phyloP scores from a whole-genome alignment of 2,329 filamentous ascomycete species.

The Fusarium foetens region DNA sequence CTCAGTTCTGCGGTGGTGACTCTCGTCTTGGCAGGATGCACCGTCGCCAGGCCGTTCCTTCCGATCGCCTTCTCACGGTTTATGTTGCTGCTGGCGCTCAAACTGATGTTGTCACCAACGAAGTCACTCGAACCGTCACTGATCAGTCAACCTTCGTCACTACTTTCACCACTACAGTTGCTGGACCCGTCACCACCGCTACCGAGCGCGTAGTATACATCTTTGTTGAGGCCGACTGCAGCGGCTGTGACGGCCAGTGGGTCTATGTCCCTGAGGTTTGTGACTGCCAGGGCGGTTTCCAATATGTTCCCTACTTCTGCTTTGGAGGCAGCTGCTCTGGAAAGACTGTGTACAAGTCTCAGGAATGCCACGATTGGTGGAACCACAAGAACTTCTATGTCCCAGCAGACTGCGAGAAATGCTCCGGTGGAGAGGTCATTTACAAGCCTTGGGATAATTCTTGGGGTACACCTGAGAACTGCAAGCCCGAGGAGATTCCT shows the following conservation, averaged over 20 bases:
- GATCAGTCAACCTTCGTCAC: conserved; percentile 31
- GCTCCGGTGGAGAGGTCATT: conserved; percentile 17
- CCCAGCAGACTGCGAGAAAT: conserved; percentile 20
- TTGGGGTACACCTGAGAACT: conserved; percentile 13
- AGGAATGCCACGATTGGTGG: conserved; percentile 25
- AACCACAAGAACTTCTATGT: conserved; percentile 24
- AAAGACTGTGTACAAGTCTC: conserved; percentile 37
- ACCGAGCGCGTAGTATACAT: conserved; percentile 26
- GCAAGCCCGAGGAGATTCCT: background rate
- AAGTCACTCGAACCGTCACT: conserved; percentile 23
- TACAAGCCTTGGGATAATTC: conserved; percentile 39
- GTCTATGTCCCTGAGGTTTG: conserved; percentile 35
- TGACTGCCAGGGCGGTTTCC: conserved; percentile 31
- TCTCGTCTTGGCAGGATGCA: conserved; percentile 18
- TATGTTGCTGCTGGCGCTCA: conserved; percentile 18
- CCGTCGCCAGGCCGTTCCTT: conserved; percentile 35
- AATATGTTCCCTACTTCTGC: conserved; percentile 38
- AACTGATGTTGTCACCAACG: background rate
- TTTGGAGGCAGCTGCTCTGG: conserved; percentile 24
- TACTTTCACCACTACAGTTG: conserved; percentile 29
- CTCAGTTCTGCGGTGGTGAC: conserved; percentile 38
- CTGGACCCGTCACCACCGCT: conserved; percentile 15
- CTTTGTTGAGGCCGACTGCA: conserved; percentile 33
- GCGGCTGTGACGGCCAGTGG: conserved; percentile 25
- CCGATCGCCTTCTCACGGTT: conserved; percentile 36